Evolutionary conservation across 2,329 filamentous ascomycete genomes (phyloP).

Genomic region (Penicillium sp.): DNA sequence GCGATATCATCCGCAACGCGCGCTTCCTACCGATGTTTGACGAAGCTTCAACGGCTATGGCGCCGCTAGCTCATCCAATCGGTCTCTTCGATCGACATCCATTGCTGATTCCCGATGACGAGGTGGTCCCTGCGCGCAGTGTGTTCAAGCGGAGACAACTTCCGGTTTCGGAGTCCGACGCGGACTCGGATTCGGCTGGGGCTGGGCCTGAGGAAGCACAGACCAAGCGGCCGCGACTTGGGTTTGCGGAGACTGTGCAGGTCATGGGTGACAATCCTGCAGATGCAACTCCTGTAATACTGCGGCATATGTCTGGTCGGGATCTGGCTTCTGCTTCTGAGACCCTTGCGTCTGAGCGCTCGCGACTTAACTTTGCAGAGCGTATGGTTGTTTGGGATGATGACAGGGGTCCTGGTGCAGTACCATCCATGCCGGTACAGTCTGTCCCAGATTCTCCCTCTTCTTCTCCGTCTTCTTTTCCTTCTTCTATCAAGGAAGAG

Average conservation of each 20-base stretch:
- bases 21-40: slow-evolving; percentile 47
- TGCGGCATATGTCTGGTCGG: background rate
- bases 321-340: background rate
- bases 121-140: background rate
- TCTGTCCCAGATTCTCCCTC: background rate
- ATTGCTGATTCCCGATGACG: slow-evolving; percentile 36
- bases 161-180: background rate
- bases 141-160: background rate
- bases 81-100: slow-evolving; percentile 43
- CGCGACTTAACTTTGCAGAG: background rate
- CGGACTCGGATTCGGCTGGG: background rate
- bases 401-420: background rate
- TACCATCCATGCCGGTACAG: background rate
- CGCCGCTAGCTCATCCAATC: slow-evolving; percentile 29
- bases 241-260: slow-evolving; percentile 8
- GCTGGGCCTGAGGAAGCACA: background rate
- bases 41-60: slow-evolving; percentile 23
- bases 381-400: background rate
- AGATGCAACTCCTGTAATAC: background rate
- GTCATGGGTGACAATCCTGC: background rate
- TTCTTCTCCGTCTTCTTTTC: background rate
- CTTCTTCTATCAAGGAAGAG: background rate
- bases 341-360: background rate
- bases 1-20: slow-evolving; percentile 58
- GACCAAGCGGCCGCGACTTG: slow-evolving; percentile 7